Base-by-base conservation (phyloP, 2,329 filamentous ascomycete genomes). In the Penicillium glabrum region DNA sequence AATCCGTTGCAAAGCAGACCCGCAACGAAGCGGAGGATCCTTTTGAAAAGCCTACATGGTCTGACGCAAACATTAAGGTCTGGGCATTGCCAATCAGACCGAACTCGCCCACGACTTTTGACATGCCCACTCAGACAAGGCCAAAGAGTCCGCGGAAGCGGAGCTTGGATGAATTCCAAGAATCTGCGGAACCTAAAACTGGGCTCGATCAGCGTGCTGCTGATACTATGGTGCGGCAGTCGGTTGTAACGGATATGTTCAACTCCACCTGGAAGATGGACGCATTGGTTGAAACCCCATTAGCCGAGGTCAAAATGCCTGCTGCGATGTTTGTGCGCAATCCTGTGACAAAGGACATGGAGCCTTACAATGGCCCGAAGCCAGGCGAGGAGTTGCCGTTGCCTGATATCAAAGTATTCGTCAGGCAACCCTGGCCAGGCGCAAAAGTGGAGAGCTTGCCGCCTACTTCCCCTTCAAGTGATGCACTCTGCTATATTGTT, bases 401-500 rank as follows among this genome's bases (percentile, higher is more conserved):
- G 3, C 85, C 88, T 5, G 80, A 92, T 67, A 83, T 90, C 51
- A 86, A 80, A 5, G 91, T 96, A 0, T 77, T 91, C 26, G 85
- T 91, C 5, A 84, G 90, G 14, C 83, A 84, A 62, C 90, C 91
- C 1, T 96, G 91, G 91, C 91, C 91, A 11, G 89, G 85, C 16
- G 85, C 89, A 5, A 74, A 81, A 54, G 77, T 92, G 11, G 71
- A 82, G 16, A 75, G 73, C 14, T 80, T 98, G 2, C 95, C 95
- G 0, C 80, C 80, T 0, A 90, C 90, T 0, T 76, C 79, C 21
- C 88, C 87, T 5, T 85, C 85, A 1, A 78, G 79, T 27, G 86
- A 87, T 46, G 87, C 91, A 6, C 79, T 97, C 64, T 96, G 89
- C 56, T 99, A 99, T 73, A 88, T 99, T 56, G 83, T 96, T 69